phyloP scores from a whole-genome alignment of 2,329 filamentous ascomycete species.

The Arthrinium puccinioides region DNA sequence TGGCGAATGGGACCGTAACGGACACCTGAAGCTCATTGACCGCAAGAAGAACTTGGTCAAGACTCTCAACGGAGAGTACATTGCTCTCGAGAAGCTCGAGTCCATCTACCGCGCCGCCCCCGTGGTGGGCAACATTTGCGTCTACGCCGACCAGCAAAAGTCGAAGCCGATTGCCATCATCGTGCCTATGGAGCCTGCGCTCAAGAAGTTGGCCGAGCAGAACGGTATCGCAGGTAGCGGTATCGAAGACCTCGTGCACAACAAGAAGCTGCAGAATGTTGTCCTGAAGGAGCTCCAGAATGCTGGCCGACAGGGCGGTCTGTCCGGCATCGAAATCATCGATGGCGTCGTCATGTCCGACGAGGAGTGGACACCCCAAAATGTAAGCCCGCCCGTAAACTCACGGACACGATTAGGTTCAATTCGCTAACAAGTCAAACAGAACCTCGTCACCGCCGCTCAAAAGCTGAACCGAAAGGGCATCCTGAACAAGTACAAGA shows the following conservation, averaged over 20 bases:
- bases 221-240: slow-evolving; percentile 46
- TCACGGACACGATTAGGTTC: not conserved
- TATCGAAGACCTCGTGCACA: slow-evolving; percentile 60
- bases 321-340: slow-evolving; percentile 62
- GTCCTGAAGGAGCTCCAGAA: slow-evolving; percentile 61
- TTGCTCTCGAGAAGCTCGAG: slow-evolving; percentile 67
- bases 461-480: slow-evolving; percentile 67
- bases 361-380: slow-evolving; percentile 70
- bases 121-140: slow-evolving; percentile 49
- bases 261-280: slow-evolving; percentile 54
- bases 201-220: slow-evolving; percentile 42
- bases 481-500: slow-evolving; percentile 54
- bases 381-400: slow-evolving; percentile 42
- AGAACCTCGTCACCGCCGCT: slow-evolving; percentile 58
- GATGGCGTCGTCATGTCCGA: slow-evolving; percentile 64
- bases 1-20: slow-evolving; percentile 66
- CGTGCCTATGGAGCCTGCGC: slow-evolving; percentile 46
- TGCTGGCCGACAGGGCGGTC: slow-evolving; percentile 52
- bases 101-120: slow-evolving; percentile 42
- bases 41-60: slow-evolving; percentile 88
- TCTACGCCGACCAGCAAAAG: slow-evolving; percentile 44
- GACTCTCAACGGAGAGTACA: slow-evolving; percentile 76
- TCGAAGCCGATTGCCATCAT: slow-evolving; percentile 49
- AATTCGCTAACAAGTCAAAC: slow-evolving; percentile 16
- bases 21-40: slow-evolving; percentile 71